Conservation (phyloP, 495 filamentous ascomycete genomes). For the Annulohypoxylon maeteangense region DNA sequence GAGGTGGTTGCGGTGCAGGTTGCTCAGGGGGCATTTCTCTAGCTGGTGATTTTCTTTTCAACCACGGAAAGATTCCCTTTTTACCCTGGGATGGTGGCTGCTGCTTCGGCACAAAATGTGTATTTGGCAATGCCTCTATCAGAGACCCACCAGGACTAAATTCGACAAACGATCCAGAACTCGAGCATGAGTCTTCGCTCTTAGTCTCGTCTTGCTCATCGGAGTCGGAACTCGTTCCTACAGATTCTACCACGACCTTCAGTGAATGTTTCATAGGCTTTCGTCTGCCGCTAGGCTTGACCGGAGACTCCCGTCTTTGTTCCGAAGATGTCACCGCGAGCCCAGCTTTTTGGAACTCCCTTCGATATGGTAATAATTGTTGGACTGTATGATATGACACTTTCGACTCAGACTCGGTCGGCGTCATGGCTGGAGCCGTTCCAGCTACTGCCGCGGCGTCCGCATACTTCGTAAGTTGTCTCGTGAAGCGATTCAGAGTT, state of each 20-base stretch:
- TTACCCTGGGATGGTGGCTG: conserved; percentile 22
- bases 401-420: conserved; percentile 46
- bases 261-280: conserved; percentile 1
- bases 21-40: conserved; percentile 2
- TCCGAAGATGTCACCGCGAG: conserved; percentile 62
- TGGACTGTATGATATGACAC: conserved; percentile 57
- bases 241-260: conserved; percentile 1
- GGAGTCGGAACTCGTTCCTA: conserved; percentile 8
- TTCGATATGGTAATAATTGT: conserved; percentile 56
- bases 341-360: conserved; percentile 58
- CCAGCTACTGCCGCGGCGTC: conserved; percentile 42
- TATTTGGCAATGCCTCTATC: conserved; percentile 23
- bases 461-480: conserved; percentile 55
- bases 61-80: conserved; percentile 41
- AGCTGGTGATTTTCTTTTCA: conserved; percentile 36
- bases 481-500: conserved; percentile 53
- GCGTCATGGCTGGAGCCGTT: conserved; percentile 44
- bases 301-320: conserved; percentile 44
- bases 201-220: conserved; percentile 19
- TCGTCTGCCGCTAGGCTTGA: conserved; percentile 3
- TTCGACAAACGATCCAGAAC: conserved; percentile 44
- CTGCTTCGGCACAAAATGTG: conserved; percentile 21
- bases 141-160: conserved; percentile 41
- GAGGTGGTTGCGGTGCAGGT: conserved; percentile 1
- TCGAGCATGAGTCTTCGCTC: conserved; percentile 23